phyloP scores from a whole-genome alignment of 192 early-diverging fungal genomes.

The Linnemannia hyalina region DNA sequence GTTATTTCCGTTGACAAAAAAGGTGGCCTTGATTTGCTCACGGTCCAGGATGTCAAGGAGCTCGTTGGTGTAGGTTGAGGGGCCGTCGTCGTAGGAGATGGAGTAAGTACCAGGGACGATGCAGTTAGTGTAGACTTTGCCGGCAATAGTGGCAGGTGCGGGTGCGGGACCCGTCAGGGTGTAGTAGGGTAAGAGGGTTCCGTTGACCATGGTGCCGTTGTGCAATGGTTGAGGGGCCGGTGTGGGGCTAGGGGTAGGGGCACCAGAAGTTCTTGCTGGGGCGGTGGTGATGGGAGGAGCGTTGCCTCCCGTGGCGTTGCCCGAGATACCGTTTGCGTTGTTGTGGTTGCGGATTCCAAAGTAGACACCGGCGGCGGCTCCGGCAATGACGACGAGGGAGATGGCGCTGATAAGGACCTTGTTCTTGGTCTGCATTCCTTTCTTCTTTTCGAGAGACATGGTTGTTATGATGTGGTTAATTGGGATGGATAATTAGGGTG shows the following conservation, averaged over 20 bases:
- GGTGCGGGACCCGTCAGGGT: constrained; percentile 25
- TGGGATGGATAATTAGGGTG: too few species aligned
- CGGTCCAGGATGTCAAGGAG: constrained; percentile 26
- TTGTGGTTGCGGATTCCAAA: constrained; percentile 45
- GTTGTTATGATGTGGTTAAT: background rate
- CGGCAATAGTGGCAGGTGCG: constrained; percentile 32
- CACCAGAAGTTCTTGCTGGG: background rate
- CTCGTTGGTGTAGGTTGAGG: constrained; percentile 22
- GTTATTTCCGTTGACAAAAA: constrained; percentile 46
- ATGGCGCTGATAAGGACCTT: constrained; percentile 48
- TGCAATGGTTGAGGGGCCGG: background rate
- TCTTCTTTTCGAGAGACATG: constrained; percentile 37
- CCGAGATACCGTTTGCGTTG: background rate
- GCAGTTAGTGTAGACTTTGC: constrained; percentile 50
- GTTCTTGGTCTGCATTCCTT: constrained; percentile 56
- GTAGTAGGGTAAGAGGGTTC: constrained; percentile 47
- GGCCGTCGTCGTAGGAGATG: constrained; percentile 54
- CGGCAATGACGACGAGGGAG: constrained; percentile 31
- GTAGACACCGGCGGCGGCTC: constrained; percentile 35
- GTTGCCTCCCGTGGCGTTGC: background rate
- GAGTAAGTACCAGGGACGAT: constrained; percentile 41
- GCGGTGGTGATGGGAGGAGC: background rate
- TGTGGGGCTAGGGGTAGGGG: background rate
- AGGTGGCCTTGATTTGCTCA: constrained; percentile 29
- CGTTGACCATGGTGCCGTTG: constrained; percentile 56